These are phyloP conservation scores for Akanthomyces uredinophilus DNA, from an alignment of 2,329 filamentous ascomycete species.

Conservation along the genomic window DNA sequence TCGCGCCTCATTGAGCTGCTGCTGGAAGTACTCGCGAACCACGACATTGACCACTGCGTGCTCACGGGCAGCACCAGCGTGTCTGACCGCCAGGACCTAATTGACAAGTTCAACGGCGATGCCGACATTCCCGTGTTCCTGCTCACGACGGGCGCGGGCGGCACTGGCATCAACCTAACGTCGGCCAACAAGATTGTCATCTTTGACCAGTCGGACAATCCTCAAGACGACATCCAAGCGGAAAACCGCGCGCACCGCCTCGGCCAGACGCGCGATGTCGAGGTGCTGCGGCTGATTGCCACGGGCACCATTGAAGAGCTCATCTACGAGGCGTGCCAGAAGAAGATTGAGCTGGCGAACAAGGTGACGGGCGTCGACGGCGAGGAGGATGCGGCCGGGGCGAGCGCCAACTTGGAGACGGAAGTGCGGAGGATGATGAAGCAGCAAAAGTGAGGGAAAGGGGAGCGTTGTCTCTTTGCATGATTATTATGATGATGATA, in stretches of 20 bases:
- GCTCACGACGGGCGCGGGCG: slow-evolving; percentile 86
- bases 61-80: slow-evolving; percentile 82
- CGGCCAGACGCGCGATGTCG: slow-evolving; percentile 83
- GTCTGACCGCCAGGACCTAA: slow-evolving; percentile 75
- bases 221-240: slow-evolving; percentile 96
- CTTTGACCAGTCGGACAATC: slow-evolving; percentile 96
- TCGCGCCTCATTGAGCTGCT: slow-evolving; percentile 87
- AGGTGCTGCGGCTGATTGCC: slow-evolving; percentile 81
- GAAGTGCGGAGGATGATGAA: slow-evolving; percentile 41
- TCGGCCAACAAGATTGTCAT: slow-evolving; percentile 97
- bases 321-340: slow-evolving; percentile 84
- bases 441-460: slow-evolving; percentile 19
- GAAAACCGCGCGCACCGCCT: slow-evolving; percentile 96
- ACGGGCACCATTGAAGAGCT: slow-evolving; percentile 84
- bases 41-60: slow-evolving; percentile 73
- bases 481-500: slow-evolving; percentile 1
- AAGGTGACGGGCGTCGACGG: slow-evolving; percentile 42
- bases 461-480: background rate
- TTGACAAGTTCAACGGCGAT: slow-evolving; percentile 79
- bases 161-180: slow-evolving; percentile 94
- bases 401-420: slow-evolving; percentile 35
- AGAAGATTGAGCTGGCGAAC: slow-evolving; percentile 82
- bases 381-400: slow-evolving; percentile 25
- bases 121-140: slow-evolving; percentile 81
- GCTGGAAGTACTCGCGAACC: slow-evolving; percentile 69